A percentile compares a stretch with the other conserved stretches of the same genome.
These are phyloP conservation scores for Beauveria caledonica DNA, from an alignment of 2,329 filamentous ascomycete genomes.

Conservation along the genomic window DNA sequence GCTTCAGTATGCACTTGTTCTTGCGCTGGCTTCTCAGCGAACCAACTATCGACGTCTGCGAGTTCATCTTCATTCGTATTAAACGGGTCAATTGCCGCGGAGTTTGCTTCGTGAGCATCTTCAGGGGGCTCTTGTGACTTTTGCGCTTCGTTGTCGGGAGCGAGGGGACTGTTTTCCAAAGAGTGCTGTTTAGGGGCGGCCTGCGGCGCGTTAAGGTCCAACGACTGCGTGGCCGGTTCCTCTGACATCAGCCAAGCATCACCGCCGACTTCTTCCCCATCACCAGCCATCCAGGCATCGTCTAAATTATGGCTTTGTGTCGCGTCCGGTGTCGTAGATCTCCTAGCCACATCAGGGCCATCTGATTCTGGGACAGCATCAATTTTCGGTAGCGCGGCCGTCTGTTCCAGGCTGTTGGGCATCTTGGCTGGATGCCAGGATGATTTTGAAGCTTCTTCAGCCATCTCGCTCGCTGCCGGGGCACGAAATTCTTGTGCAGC, in stretches of 20 bases:
- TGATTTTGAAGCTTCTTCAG: constrained; percentile 26
- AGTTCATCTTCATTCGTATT: background rate
- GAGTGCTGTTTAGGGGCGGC: background rate
- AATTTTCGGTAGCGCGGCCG: background rate
- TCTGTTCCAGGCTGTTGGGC: constrained; percentile 22
- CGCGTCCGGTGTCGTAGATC: background rate
- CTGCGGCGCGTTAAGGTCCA: background rate
- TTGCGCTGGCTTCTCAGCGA: background rate
- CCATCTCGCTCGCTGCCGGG: constrained; percentile 22
- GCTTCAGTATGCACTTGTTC: background rate
- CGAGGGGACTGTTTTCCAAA: background rate
- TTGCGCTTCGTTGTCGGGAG: background rate
- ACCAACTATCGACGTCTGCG: background rate
- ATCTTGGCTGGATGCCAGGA: constrained; percentile 35
- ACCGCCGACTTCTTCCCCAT: constrained; percentile 18
- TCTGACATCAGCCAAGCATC: constrained; percentile 16
- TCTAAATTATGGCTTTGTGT: constrained; percentile 3
- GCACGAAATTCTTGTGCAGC: background rate
- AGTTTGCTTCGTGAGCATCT: background rate
- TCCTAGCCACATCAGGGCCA: background rate
- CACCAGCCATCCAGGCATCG: constrained; percentile 14
- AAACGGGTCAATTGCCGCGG: background rate
- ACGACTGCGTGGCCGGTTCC: background rate
- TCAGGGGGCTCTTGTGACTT: background rate
- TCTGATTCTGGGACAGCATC: background rate